These are phyloP conservation scores for Clonostachys solani DNA, from an alignment of 2,329 filamentous ascomycete species.

Conservation along the genomic window DNA sequence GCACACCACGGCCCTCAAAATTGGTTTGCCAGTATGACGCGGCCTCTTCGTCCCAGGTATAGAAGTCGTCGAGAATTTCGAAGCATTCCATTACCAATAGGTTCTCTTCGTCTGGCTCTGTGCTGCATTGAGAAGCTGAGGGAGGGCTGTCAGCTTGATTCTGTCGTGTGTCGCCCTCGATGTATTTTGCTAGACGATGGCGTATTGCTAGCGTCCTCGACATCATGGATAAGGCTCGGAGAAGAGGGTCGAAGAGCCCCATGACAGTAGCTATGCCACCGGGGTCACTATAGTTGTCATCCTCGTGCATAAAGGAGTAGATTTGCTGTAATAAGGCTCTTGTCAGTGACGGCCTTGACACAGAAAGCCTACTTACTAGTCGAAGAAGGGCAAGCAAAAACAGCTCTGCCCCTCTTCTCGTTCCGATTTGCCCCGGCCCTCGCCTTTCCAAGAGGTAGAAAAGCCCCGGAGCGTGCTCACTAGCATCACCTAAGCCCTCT, in stretches of 20 bases:
- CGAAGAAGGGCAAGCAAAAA: slow-evolving; percentile 20
- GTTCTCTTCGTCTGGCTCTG: background rate
- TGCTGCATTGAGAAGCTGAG: slow-evolving; percentile 2
- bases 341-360: background rate
- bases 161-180: background rate
- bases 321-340: slow-evolving; percentile 15
- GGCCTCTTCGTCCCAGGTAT: slow-evolving; percentile 20
- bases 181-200: slow-evolving; percentile 2
- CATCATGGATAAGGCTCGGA: slow-evolving; percentile 22
- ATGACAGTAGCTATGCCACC: slow-evolving; percentile 18
- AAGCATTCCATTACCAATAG: slow-evolving; percentile 12
- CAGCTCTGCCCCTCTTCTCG: slow-evolving; percentile 19
- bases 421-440: slow-evolving; percentile 20
- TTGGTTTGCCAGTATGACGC: slow-evolving; percentile 20
- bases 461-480: slow-evolving; percentile 22
- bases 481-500: slow-evolving; percentile 16
- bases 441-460: slow-evolving; percentile 24
- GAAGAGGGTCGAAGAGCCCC: slow-evolving; percentile 19
- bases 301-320: slow-evolving; percentile 21
- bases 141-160: background rate
- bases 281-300: slow-evolving; percentile 21
- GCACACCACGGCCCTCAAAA: slow-evolving; percentile 17
- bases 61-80: slow-evolving; percentile 19
- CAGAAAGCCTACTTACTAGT: slow-evolving; percentile 15
- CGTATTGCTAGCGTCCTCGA: slow-evolving; percentile 14